A percentile compares a stretch with the other conserved stretches of the same genome.
These are phyloP conservation scores for Nitzschia sp. DNA, from an alignment of 108 stramenopile genomes.

Conservation along the genomic window DNA sequence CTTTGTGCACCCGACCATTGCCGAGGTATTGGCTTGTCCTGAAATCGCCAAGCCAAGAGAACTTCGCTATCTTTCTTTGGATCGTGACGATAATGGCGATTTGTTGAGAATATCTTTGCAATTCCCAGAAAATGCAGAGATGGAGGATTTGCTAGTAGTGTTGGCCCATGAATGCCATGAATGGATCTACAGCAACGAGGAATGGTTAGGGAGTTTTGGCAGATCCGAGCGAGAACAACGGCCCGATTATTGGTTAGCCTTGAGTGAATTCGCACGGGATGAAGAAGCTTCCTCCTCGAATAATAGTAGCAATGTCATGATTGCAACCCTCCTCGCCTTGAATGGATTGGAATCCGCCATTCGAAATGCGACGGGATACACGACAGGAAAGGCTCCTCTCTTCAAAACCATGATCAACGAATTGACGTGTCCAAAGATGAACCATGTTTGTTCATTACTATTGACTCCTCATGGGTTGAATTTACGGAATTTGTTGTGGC, in stretches of 20 bases:
- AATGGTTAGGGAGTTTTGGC: too few relatives aligned
- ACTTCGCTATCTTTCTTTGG: background rate
- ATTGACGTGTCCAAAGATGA: background rate
- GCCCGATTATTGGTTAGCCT: background rate
- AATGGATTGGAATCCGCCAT: slow-evolving; percentile 63
- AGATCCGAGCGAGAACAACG: background rate
- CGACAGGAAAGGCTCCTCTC: slow-evolving; percentile 42
- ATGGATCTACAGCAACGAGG: background rate
- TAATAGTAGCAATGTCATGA: background rate
- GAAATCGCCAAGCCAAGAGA: background rate
- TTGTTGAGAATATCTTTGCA: background rate
- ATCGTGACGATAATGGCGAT: background rate
- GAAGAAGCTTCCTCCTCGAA: slow-evolving; percentile 5
- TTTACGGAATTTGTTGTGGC: slow-evolving; percentile 70
- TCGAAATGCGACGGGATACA: slow-evolving; percentile 25
- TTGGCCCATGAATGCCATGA: slow-evolving; percentile 6
- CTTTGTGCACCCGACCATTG: slow-evolving; percentile 3
- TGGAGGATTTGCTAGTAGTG: slow-evolving; percentile 9
- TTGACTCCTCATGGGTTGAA: slow-evolving; percentile 63
- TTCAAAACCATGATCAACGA: slow-evolving; percentile 41
- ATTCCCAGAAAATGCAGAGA: background rate
- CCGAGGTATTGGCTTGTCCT: background rate
- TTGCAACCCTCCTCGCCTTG: slow-evolving; percentile 46
- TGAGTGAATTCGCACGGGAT: background rate
- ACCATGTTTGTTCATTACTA: slow-evolving; percentile 28